Evolutionary conservation across 2,329 filamentous ascomycete species (phyloP).

Genomic region (Alternaria sp.): DNA sequence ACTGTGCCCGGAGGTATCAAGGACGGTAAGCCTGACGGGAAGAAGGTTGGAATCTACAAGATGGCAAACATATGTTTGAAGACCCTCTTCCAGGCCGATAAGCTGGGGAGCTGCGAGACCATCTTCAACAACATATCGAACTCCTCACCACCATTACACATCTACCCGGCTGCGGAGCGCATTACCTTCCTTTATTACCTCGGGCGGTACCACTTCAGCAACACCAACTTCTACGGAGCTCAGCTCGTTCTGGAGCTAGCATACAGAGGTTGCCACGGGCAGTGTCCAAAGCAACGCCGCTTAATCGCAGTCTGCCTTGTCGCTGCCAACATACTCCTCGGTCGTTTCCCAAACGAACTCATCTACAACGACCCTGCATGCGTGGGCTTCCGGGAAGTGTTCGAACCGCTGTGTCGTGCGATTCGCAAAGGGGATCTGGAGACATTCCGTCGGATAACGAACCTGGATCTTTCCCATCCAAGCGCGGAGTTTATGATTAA

Average conservation of each 20-base stretch:
- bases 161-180: conserved; percentile 84
- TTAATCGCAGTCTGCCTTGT: conserved; percentile 85
- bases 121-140: conserved; percentile 88
- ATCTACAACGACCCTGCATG: conserved; percentile 77
- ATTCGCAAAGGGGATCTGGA: conserved; percentile 77
- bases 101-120: conserved; percentile 82
- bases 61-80: conserved; percentile 91
- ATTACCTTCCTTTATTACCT: conserved; percentile 96
- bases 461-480: conserved; percentile 41
- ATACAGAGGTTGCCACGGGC: conserved; percentile 72
- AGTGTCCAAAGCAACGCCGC: conserved; percentile 70
- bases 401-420: conserved; percentile 74
- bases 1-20: conserved; percentile 63
- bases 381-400: conserved; percentile 67
- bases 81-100: conserved; percentile 85
- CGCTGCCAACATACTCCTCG: conserved; percentile 81
- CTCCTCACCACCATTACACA: conserved; percentile 78
- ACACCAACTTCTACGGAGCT: conserved; percentile 81
- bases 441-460: conserved; percentile 73
- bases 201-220: conserved; percentile 86
- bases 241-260: conserved; percentile 77
- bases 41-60: conserved; percentile 86
- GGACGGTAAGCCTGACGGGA: conserved; percentile 76
- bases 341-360: conserved; percentile 74
- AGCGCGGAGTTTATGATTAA: conserved; percentile 71